Evolutionary conservation across 164 flowering plant genomes (phyloP).

Genomic region (Sextonia rubra): DNA sequence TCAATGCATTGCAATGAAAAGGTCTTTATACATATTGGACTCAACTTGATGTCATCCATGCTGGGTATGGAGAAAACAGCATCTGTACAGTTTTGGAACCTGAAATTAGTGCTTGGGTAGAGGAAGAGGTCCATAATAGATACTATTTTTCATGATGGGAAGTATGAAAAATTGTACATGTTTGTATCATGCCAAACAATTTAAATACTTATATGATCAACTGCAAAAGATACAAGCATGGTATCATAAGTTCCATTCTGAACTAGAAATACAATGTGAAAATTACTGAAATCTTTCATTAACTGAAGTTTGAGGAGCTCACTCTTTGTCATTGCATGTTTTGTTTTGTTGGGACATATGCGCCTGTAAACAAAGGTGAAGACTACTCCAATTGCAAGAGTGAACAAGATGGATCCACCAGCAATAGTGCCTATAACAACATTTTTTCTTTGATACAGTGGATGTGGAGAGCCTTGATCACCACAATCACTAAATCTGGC

Average conservation of each 20-base stretch:
- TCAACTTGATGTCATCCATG: slow-evolving; percentile 35
- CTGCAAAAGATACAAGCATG: neutral
- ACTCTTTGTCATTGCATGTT: slow-evolving; percentile 36
- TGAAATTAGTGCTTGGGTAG: neutral
- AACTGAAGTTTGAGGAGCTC: slow-evolving; percentile 21
- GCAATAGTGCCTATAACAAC: slow-evolving; percentile 37
- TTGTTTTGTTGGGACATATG: slow-evolving; percentile 8
- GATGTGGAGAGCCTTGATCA: slow-evolving; percentile 14
- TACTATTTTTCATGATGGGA: neutral
- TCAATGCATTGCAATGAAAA: slow-evolving; percentile 50
- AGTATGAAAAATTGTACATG: neutral
- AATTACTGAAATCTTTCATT: neutral
- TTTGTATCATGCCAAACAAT: neutral
- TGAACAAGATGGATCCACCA: slow-evolving; percentile 42
- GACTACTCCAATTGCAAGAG: slow-evolving; percentile 28
- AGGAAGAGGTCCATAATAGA: neutral
- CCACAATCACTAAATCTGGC: slow-evolving; percentile 50
- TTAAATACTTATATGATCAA: neutral
- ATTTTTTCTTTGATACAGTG: neutral
- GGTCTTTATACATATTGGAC: slow-evolving; percentile 40
- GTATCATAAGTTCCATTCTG: neutral
- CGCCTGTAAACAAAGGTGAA: slow-evolving; percentile 29
- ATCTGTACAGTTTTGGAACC: slow-evolving; percentile 36
- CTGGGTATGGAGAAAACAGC: slow-evolving; percentile 47
- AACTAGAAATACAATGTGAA: neutral